Evolutionary conservation across 2,329 filamentous ascomycete species (phyloP).

Genomic region (Colletotrichum scovillei): DNA sequence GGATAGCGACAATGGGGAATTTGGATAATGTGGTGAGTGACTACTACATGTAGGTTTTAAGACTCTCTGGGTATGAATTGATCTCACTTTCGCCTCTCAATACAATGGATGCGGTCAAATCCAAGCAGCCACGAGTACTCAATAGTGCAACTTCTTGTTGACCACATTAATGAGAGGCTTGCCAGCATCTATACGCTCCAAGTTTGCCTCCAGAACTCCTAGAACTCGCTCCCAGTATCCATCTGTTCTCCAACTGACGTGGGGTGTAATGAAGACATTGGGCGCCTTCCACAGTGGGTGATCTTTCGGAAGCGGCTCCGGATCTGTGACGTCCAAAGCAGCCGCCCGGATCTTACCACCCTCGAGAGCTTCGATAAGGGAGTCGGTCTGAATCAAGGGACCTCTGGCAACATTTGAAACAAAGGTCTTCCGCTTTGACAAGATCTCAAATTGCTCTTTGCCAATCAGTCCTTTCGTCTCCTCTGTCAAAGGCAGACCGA

Average conservation of each 20-base stretch:
- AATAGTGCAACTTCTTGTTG: conserved; percentile 40
- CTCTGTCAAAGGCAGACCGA: conserved; percentile 54
- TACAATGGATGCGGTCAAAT: no score
- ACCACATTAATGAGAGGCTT: conserved; percentile 44
- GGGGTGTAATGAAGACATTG: conserved; percentile 69
- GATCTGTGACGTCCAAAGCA: conserved; percentile 78
- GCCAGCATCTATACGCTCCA: conserved; percentile 42
- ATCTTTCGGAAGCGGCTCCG: conserved; percentile 74
- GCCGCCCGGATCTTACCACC: conserved; percentile 61
- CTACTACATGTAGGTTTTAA: no score
- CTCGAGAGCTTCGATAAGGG: conserved; percentile 67
- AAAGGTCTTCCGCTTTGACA: conserved; percentile 60
- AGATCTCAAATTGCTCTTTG: conserved; percentile 53
- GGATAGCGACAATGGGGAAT: no score
- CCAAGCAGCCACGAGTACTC: neutral
- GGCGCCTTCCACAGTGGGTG: conserved; percentile 73
- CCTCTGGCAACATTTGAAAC: conserved; percentile 75
- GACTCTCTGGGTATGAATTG: no score
- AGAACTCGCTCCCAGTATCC: conserved; percentile 40
- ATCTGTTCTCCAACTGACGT: conserved; percentile 44
- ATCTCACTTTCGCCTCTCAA: no score
- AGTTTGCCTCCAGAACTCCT: conserved; percentile 44
- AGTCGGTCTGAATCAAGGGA: conserved; percentile 53
- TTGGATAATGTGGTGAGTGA: no score
- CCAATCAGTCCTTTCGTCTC: conserved; percentile 55